phyloP scores from a whole-genome alignment of 768 basidiomycete genomes.

The Neoboletus subvelutipes region DNA sequence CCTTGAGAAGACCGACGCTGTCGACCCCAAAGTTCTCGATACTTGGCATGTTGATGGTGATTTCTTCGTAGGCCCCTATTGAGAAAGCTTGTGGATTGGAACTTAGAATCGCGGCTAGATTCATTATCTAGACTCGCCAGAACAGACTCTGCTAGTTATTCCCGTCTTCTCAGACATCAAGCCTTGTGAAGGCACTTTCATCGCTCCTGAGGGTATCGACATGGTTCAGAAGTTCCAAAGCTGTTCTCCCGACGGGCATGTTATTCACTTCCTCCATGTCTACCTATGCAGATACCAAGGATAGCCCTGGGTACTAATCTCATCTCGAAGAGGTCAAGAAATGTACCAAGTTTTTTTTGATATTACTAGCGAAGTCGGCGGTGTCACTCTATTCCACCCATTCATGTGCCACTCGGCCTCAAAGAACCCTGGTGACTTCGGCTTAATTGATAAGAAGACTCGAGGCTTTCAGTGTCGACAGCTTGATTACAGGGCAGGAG shows the following conservation, averaged over 20 bases:
- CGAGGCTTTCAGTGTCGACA: no score
- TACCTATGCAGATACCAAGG: neutral
- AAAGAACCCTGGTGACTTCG: neutral
- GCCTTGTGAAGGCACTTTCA: neutral
- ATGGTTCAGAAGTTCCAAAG: neutral
- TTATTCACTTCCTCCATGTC: neutral
- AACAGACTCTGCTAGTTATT: neutral
- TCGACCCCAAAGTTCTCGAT: neutral
- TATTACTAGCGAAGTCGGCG: neutral
- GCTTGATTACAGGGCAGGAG: no score
- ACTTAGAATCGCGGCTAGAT: neutral
- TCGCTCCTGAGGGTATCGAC: neutral
- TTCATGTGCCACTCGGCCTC: neutral
- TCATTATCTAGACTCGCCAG: neutral
- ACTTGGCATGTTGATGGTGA: neutral
- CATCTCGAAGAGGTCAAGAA: slow-evolving; percentile 4
- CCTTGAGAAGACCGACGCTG: neutral
- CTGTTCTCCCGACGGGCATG: neutral
- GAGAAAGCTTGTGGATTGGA: neutral
- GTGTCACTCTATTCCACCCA: neutral
- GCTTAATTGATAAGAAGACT: no score
- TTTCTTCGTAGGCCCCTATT: neutral
- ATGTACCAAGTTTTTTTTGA: neutral
- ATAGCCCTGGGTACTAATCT: neutral
- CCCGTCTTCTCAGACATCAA: neutral